phyloP scores from a whole-genome alignment of 2,329 filamentous ascomycete genomes.

The Pseudogymnoascus sp. region DNA sequence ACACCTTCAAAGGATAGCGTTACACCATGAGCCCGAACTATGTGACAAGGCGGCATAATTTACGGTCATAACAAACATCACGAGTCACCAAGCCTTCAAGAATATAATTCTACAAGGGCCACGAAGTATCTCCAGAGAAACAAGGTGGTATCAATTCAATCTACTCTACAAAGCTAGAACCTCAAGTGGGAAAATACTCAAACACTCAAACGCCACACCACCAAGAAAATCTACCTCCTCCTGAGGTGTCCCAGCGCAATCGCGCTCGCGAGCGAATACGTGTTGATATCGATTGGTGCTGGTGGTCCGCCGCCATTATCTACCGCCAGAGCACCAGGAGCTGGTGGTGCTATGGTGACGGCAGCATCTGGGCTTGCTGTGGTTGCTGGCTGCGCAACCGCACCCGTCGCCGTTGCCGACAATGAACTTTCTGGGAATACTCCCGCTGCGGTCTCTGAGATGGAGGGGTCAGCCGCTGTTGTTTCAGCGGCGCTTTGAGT shows the following conservation, averaged over 20 bases:
- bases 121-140: neutral
- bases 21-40: neutral
- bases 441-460: neutral
- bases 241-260: slow-evolving; percentile 23
- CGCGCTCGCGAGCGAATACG: slow-evolving; percentile 22
- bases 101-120: neutral
- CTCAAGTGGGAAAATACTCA: slow-evolving; percentile 4
- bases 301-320: neutral
- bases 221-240: slow-evolving; percentile 9
- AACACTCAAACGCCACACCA: slow-evolving; percentile 9
- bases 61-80: neutral
- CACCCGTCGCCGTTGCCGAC: neutral
- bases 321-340: slow-evolving; percentile 11
- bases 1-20: slow-evolving; percentile 3
- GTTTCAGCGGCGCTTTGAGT: neutral
- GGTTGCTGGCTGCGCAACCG: neutral
- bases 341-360: slow-evolving; percentile 2
- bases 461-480: neutral
- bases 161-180: slow-evolving; percentile 8
- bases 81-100: neutral
- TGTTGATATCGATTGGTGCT: slow-evolving; percentile 21
- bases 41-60: neutral
- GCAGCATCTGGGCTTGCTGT: slow-evolving; percentile 3
- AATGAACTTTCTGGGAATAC: neutral
- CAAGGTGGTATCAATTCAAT: slow-evolving; percentile 6